Conservation (phyloP, 371 early-diverging fungal species). For the Blakeslea trispora region DNA sequence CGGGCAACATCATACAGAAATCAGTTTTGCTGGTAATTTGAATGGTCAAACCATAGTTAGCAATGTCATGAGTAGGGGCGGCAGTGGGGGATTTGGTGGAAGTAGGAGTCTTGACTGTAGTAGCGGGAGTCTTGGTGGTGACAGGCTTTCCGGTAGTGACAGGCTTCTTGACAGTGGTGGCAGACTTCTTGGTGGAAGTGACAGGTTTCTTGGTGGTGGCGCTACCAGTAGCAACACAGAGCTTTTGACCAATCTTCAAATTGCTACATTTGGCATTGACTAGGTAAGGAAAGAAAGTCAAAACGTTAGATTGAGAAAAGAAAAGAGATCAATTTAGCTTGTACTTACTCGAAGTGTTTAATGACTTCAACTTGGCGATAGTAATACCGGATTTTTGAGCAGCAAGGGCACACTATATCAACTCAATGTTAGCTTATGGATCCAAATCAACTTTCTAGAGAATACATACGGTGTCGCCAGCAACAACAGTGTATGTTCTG, state of each 20-base stretch:
- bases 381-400: conserved; percentile 10
- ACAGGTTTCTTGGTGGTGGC: conserved; percentile 3
- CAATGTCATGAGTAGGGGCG: not conserved
- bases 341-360: conserved; percentile 2
- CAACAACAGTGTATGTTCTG: conserved; percentile 18
- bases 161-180: conserved; percentile 12
- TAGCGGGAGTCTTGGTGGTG: conserved; percentile 7
- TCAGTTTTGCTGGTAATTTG: conserved; percentile 20
- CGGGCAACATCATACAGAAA: conserved; percentile 39
- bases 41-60: conserved; percentile 21
- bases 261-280: conserved; percentile 29
- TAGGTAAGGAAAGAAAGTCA: too few species aligned
- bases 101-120: conserved; percentile 11
- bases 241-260: conserved; percentile 20
- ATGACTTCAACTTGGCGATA: conserved; percentile 1
- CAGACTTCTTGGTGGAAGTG: conserved; percentile 2
- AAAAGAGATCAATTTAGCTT: too few species aligned
- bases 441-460: not conserved
- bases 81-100: not conserved
- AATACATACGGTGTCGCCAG: conserved; percentile 25
- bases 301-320: too few species aligned
- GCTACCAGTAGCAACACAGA: conserved; percentile 20
- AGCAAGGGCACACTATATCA: conserved; percentile 22
- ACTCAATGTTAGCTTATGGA: not conserved
- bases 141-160: conserved; percentile 3